Percentiles rank a stretch among this genome's conserved stretches.
Conservation (phyloP, 1,284 basidiomycete species). For the Amylostereum chailletii region DNA sequence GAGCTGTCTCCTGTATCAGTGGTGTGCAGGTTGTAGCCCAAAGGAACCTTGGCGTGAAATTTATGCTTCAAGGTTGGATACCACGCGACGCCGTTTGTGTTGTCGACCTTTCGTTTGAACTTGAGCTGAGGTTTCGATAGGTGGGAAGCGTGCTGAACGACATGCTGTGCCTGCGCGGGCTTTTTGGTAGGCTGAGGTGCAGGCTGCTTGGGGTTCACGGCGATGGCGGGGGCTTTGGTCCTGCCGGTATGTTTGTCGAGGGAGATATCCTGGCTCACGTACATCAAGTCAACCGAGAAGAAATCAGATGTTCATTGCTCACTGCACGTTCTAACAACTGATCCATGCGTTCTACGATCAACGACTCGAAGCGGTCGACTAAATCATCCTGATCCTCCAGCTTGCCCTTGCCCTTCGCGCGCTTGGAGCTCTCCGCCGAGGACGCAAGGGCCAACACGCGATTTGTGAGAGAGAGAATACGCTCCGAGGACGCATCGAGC, state of each 20-base stretch:
- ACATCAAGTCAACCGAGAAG: not conserved
- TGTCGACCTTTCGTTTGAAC: slow-evolving; percentile 57
- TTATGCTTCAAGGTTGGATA: slow-evolving; percentile 59
- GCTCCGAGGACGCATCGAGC: slow-evolving; percentile 53
- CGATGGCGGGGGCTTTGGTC: slow-evolving; percentile 56
- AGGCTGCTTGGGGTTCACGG: slow-evolving; percentile 33
- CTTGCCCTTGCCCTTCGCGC: slow-evolving; percentile 32
- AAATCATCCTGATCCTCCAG: slow-evolving; percentile 71
- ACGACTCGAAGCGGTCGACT: slow-evolving; percentile 70
- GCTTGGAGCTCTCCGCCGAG: slow-evolving; percentile 25
- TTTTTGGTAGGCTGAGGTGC: slow-evolving; percentile 23
- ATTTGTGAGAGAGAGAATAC: slow-evolving; percentile 57
- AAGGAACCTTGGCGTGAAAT: slow-evolving; percentile 71
- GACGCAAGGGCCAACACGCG: slow-evolving; percentile 49
- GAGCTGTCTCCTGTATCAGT: slow-evolving; percentile 26
- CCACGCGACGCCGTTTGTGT: slow-evolving; percentile 47
- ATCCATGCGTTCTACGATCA: slow-evolving; percentile 80
- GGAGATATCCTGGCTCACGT: slow-evolving; percentile 55
- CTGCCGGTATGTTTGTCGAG: slow-evolving; percentile 75
- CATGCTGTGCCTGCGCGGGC: slow-evolving; percentile 37
- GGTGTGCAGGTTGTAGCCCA: slow-evolving; percentile 50
- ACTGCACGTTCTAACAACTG: slow-evolving; percentile 79
- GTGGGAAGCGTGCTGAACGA: slow-evolving; percentile 60
- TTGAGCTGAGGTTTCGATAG: slow-evolving; percentile 73
- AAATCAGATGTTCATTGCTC: slow-evolving; percentile 20